These are phyloP conservation scores for Acacia confusa DNA, from an alignment of 306 rosid species.

Conservation along the genomic window DNA sequence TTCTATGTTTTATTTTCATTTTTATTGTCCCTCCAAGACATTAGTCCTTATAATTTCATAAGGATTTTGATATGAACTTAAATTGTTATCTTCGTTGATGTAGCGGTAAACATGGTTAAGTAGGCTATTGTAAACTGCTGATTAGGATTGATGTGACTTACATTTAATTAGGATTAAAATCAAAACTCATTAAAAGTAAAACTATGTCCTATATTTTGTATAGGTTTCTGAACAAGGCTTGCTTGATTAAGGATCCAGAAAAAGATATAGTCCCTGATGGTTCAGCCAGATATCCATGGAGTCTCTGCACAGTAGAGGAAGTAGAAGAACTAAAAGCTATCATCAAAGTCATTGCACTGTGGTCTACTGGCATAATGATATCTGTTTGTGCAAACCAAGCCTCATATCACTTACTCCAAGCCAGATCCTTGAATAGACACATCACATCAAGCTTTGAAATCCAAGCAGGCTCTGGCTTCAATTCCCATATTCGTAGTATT, in stretches of 20 bases:
- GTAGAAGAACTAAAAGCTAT: slow-evolving; percentile 73
- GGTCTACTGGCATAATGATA: slow-evolving; percentile 69
- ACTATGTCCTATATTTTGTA: not conserved
- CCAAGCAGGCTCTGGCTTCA: slow-evolving; percentile 59
- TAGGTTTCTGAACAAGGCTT: slow-evolving; percentile 68
- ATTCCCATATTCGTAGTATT: slow-evolving; percentile 40
- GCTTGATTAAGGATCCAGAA: slow-evolving; percentile 48
- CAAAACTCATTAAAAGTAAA: too few relatives aligned
- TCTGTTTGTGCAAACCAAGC: slow-evolving; percentile 49
- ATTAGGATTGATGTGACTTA: too few relatives aligned
- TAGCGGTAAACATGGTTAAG: too few relatives aligned
- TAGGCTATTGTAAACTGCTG: too few relatives aligned
- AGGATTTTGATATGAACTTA: too few relatives aligned
- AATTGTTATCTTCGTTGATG: too few relatives aligned
- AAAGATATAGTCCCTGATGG: slow-evolving; percentile 53
- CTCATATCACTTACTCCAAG: slow-evolving; percentile 66
- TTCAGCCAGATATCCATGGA: slow-evolving; percentile 60
- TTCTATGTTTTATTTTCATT: too few relatives aligned
- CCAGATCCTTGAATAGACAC: slow-evolving; percentile 57
- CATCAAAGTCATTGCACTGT: slow-evolving; percentile 58
- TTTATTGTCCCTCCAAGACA: too few relatives aligned
- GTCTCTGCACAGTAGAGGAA: slow-evolving; percentile 60
- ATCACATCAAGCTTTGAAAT: slow-evolving; percentile 51
- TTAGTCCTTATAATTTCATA: too few relatives aligned
- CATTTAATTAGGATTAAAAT: too few relatives aligned